Evolutionary conservation across 257 asterid genomes (phyloP).

Genomic region (Linaria vulgaris): DNA sequence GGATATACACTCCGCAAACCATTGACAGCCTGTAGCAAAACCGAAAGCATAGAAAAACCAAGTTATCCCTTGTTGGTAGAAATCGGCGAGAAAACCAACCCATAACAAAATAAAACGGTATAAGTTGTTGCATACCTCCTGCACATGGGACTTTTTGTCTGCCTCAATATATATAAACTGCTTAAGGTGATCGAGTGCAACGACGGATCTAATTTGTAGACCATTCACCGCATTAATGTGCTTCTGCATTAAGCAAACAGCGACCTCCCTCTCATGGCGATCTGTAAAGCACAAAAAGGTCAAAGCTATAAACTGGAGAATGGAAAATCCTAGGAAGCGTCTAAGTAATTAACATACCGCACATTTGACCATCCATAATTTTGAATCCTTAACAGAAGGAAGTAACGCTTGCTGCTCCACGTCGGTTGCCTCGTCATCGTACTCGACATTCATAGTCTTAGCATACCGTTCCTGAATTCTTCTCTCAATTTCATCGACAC

Average conservation of each 20-base stretch:
- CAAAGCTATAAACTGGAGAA: conserved; percentile 1
- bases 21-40: conserved; percentile 65
- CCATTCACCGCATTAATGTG: conserved; percentile 77
- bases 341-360: conserved; percentile 58
- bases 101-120: conserved; percentile 11
- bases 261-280: conserved; percentile 94
- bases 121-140: conserved; percentile 58
- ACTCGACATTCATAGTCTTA: conserved; percentile 62
- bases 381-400: conserved; percentile 96
- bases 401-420: conserved; percentile 95
- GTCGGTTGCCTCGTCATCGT: conserved; percentile 91
- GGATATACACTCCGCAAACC: conserved; percentile 88
- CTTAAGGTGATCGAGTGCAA: conserved; percentile 94
- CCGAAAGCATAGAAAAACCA: conserved; percentile 13
- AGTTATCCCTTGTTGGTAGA: conserved; percentile 14
- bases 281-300: conserved; percentile 37
- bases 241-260: conserved; percentile 95
- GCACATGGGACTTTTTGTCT: conserved; percentile 92
- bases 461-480: conserved; percentile 78
- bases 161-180: conserved; percentile 83
- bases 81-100: not conserved
- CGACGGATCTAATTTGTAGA: conserved; percentile 77
- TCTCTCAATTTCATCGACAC: conserved; percentile 74
- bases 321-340: not conserved
- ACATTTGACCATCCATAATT: conserved; percentile 98